Evolutionary conservation across 768 basidiomycete genomes (phyloP).

Genomic region (Leccinum broughii): DNA sequence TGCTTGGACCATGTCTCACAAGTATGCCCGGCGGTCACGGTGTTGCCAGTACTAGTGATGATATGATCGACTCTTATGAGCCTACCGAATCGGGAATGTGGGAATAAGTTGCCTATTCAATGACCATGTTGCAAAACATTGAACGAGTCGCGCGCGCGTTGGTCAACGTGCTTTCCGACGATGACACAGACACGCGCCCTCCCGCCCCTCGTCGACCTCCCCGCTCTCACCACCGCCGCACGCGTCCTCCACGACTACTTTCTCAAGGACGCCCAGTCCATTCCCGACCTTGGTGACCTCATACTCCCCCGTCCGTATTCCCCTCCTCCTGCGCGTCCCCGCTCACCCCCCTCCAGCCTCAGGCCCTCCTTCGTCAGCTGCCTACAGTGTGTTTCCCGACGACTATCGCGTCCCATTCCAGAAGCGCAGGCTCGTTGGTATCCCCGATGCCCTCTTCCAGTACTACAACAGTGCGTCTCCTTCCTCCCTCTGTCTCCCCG

Average conservation of each 20-base stretch:
- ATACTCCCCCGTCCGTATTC: constrained; percentile 57
- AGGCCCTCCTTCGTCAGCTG: constrained; percentile 67
- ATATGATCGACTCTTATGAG: constrained; percentile 44
- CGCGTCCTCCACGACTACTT: constrained; percentile 67
- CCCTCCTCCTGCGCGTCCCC: background rate
- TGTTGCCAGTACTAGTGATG: too few relatives aligned
- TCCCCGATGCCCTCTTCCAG: constrained; percentile 76
- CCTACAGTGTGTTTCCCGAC: constrained; percentile 75
- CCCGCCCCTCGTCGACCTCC: constrained; percentile 51
- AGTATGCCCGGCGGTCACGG: too few relatives aligned
- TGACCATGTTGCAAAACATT: constrained; percentile 2
- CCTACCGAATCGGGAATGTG: constrained; percentile 7
- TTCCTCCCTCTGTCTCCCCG: background rate
- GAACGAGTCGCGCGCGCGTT: background rate
- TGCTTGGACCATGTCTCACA: too few relatives aligned
- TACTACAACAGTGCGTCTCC: constrained; percentile 66
- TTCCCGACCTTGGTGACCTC: constrained; percentile 76
- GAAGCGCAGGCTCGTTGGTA: constrained; percentile 72
- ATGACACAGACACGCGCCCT: constrained; percentile 23
- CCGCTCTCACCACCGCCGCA: constrained; percentile 64
- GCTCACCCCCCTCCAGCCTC: constrained; percentile 45
- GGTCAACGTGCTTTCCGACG: constrained; percentile 2
- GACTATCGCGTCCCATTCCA: constrained; percentile 80
- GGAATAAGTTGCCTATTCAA: background rate
- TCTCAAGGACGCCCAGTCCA: constrained; percentile 67